Evolutionary conservation across 345 rosid species (phyloP), one percentile per base, ranked within the genome.

Genomic region (Bruguiera sexangula): DNA sequence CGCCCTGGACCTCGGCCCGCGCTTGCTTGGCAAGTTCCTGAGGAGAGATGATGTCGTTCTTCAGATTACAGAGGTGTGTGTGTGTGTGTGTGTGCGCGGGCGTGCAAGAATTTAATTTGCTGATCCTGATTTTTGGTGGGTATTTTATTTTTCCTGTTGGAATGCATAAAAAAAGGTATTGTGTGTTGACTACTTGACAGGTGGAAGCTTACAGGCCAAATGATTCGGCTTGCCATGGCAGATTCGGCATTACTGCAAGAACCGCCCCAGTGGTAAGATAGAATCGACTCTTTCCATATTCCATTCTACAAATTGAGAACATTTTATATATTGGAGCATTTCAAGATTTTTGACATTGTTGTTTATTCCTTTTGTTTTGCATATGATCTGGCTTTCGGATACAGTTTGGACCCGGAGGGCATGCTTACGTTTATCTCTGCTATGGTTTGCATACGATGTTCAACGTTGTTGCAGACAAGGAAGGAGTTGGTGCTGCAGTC

Each of bases 341-440:
- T 21, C 18, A 24, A 56, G 26, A 10, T 22, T 4, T 56, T 27
- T 56, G 31, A 24, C 60, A 11, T 11, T 69, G 55, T 39, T 36
- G 18, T 71, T 58, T 18, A 18, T 29, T 22, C 27, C n/a, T 53
- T 65, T 55, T 32, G 2, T 37, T 37, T 37, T 2, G 54, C 9
- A 7, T 58, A 16, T 63, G 66, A 6, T 32, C 65, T 46, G 43
- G 8, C 20, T 21, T n/a, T 9, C 73, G 70, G 55, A n/a, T 68
- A n/a, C 69, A 94, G 98, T 94, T 94, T 83, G 95, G 97, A 72
- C 83, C 88, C 1, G 98, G 96, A 69, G 99, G 97, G 27, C 97
- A 86, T 81, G 93, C 97, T 0, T 92, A 95, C 82, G 97, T 92
- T 62, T 95, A 95, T 73, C 96, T 86, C 43, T 95, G 99, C 84